Evolutionary conservation across 257 asterid species (phyloP).

Genomic region (Buddleja alternifolia): DNA sequence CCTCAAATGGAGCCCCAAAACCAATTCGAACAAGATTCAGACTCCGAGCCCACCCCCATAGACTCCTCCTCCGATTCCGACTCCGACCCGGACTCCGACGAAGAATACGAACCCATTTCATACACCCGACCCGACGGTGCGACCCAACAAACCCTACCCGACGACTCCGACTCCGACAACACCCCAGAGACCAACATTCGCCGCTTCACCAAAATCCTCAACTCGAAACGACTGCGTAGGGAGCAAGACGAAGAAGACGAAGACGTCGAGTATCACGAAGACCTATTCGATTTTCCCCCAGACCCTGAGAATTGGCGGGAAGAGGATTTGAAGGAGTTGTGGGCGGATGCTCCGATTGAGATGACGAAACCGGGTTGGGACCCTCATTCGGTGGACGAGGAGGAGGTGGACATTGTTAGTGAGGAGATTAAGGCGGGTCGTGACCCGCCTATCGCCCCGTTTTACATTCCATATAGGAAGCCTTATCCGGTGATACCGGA

Average conservation of each 20-base stretch:
- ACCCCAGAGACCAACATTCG: conserved; percentile 54
- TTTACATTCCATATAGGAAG: conserved; percentile 87
- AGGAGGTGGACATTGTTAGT: conserved; percentile 47
- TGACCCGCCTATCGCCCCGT: conserved; percentile 89
- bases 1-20: conserved; percentile 21
- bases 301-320: conserved; percentile 93
- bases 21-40: conserved; percentile 25
- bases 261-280: conserved; percentile 38
- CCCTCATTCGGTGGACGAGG: conserved; percentile 69
- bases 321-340: conserved; percentile 86
- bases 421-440: conserved; percentile 62
- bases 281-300: conserved; percentile 66
- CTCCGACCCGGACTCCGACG: conserved; percentile 39
- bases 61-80: conserved; percentile 35
- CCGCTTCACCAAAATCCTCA: conserved; percentile 41
- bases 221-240: conserved; percentile 44
- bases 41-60: conserved; percentile 27
- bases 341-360: conserved; percentile 86
- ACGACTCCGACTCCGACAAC: conserved; percentile 44
- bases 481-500: conserved; percentile 77
- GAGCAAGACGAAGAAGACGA: conserved; percentile 53
- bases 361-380: conserved; percentile 94
- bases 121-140: conserved; percentile 36
- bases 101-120: conserved; percentile 47
- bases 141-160: conserved; percentile 19